Evolutionary conservation across 164 flowering plant species (phyloP), one percentile per base, ranked within the genome.

Genomic region (Pachysandra terminalis): DNA sequence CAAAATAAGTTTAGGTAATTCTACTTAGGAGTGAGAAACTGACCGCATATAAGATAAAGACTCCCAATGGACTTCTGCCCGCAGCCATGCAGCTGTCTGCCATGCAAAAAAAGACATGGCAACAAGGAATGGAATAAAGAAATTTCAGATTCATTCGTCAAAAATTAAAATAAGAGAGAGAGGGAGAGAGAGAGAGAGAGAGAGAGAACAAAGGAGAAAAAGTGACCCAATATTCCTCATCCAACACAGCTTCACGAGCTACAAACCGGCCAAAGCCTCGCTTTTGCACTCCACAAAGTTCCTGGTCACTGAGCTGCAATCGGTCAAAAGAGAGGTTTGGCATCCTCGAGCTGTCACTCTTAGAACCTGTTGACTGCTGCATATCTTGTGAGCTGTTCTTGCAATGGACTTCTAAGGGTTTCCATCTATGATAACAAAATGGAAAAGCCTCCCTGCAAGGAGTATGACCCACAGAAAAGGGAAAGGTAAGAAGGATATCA

Each of bases 61-160:
- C 75, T 87, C 91, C 87, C 85, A 85, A 65, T 83, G 85, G 25
- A 86, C 86, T 78, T 87, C 91, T 56, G 89, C 87, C 41, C 91
- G 82, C 63, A 87, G 76, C 91, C 91, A 87, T 24, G 91, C 86
- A 62, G 91, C 91, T 68, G 88, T 82, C 91, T 87, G 86, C 70
- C 73, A 69, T 58, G 49, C 45, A 70, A 55, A 75, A 60, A 55
- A 37, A 49, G 58, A 73, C 37, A 73, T 40, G 67, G 61, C 68
- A 65, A 66, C n/a, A 63, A 61, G 51, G 66, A 66, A 53, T n/a
- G n/a, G 51, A 67, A 48, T 64, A 22, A 59, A 71, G 52, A 40
- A 37, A 68, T 69, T 54, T 14, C 23, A 24, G 68, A 60, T 64
- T 64, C 45, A 53, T 3, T 52, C 9, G 41, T n/a, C 26, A 57